A percentile compares a stretch with the other conserved stretches of the same genome.
phyloP scores from a whole-genome alignment of 208 protist genomes.

The Trypanosoma melophagium region DNA sequence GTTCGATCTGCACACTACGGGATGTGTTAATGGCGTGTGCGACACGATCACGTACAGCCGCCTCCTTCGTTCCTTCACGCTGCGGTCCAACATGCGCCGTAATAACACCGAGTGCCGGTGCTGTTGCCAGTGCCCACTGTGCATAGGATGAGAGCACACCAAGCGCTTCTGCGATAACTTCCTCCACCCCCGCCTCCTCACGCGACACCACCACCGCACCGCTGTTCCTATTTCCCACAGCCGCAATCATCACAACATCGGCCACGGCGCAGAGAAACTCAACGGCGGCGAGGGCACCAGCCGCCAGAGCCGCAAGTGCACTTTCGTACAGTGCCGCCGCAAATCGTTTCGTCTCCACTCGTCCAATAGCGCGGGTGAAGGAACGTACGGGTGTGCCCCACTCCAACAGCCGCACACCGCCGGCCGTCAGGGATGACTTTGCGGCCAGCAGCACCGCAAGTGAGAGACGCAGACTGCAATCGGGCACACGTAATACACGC shows the following conservation, averaged over 20 bases:
- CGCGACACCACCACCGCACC: not conserved
- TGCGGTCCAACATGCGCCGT: constrained; percentile 63
- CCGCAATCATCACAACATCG: constrained; percentile 36
- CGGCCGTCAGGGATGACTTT: constrained; percentile 39
- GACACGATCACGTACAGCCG: constrained; percentile 51
- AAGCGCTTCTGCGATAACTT: constrained; percentile 24
- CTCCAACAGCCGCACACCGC: constrained; percentile 36
- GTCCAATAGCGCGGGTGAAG: constrained; percentile 6
- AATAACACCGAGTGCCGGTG: constrained; percentile 62
- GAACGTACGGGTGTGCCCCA: constrained; percentile 14
- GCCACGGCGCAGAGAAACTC: constrained; percentile 54
- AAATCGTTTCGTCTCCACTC: constrained; percentile 40
- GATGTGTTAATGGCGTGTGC: constrained; percentile 66
- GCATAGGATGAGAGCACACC: constrained; percentile 51
- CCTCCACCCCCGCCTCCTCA: constrained; percentile 33
- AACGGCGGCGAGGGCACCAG: constrained; percentile 56
- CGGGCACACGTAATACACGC: constrained; percentile 18
- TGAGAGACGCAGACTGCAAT: constrained; percentile 8
- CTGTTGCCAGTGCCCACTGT: constrained; percentile 56
- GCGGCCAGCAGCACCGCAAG: constrained; percentile 35
- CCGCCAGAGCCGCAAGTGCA: constrained; percentile 46
- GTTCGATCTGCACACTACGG: constrained; percentile 67
- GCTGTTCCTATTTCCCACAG: not conserved
- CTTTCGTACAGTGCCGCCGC: constrained; percentile 39
- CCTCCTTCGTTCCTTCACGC: constrained; percentile 61